phyloP scores from a whole-genome alignment of 2,329 filamentous ascomycete species.

The Epichloe coenophiala region DNA sequence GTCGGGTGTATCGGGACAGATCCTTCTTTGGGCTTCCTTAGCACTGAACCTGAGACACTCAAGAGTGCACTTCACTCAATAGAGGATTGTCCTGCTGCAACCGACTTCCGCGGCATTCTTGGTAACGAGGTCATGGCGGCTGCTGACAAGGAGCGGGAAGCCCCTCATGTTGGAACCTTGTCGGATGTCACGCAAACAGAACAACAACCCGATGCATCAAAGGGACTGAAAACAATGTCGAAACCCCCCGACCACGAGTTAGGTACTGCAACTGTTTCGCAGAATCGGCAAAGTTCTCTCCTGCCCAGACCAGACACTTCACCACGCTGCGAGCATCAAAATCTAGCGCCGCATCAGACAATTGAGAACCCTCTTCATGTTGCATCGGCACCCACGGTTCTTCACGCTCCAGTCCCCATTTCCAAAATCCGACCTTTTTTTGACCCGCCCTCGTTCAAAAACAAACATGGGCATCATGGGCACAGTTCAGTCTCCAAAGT shows the following conservation, averaged over 20 bases:
- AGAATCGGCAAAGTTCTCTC: background rate
- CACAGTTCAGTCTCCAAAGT: constrained; percentile 6
- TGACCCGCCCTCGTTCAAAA: background rate
- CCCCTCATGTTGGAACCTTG: background rate
- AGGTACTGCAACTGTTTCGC: background rate
- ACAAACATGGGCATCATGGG: background rate
- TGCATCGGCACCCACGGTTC: constrained; percentile 1
- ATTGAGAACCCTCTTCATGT: background rate
- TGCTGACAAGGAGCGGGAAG: background rate
- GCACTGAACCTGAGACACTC: background rate
- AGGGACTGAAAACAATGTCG: background rate
- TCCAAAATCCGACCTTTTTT: constrained; percentile 9
- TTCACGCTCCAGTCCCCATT: constrained; percentile 8
- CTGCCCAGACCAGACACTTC: background rate
- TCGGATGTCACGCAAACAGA: background rate
- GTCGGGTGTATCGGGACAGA: background rate
- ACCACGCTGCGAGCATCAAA: background rate
- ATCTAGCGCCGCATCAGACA: background rate
- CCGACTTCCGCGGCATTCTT: background rate
- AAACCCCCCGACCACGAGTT: background rate
- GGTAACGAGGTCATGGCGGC: background rate
- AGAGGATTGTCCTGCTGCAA: background rate
- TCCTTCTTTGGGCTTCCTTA: background rate
- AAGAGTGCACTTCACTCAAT: background rate
- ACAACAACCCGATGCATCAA: background rate